These are phyloP conservation scores for Lasiosphaeria ovina DNA, from an alignment of 495 filamentous ascomycete species.

Conservation along the genomic window DNA sequence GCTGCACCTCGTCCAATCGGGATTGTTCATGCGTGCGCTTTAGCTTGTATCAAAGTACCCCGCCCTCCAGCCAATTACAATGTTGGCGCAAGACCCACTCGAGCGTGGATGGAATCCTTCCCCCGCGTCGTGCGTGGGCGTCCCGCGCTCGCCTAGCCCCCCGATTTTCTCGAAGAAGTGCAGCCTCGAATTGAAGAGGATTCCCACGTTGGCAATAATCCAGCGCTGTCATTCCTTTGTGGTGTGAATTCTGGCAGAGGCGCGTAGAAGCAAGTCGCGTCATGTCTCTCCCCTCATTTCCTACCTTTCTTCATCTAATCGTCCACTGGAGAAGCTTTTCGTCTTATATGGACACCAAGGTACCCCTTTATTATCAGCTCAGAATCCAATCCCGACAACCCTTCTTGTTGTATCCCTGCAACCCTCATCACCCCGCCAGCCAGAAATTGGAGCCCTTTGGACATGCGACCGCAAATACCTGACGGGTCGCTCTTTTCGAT, in stretches of 20 bases:
- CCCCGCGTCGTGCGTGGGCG: slow-evolving; percentile 4
- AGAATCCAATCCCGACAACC: not conserved
- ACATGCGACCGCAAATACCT: slow-evolving; percentile 4
- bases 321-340: too few relatives aligned
- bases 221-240: too few relatives aligned
- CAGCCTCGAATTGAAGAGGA: not conserved
- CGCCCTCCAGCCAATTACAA: slow-evolving; percentile 15
- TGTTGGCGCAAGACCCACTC: slow-evolving; percentile 15
- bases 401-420: not conserved
- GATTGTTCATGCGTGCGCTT: slow-evolving; percentile 21
- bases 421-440: slow-evolving; percentile 1
- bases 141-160: slow-evolving; percentile 27
- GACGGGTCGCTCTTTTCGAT: not conserved
- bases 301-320: too few relatives aligned
- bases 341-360: too few relatives aligned
- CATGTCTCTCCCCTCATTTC: too few relatives aligned
- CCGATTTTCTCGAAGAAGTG: slow-evolving; percentile 32
- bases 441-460: not conserved
- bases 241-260: too few relatives aligned
- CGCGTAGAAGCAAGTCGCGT: too few relatives aligned
- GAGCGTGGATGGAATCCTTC: not conserved
- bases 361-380: not conserved
- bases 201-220: too few relatives aligned
- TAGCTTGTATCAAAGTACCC: slow-evolving; percentile 17
- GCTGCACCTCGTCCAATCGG: slow-evolving; percentile 15